Conservation (phyloP, 257 asterid species). For the Solanum ahanhuiri region DNA sequence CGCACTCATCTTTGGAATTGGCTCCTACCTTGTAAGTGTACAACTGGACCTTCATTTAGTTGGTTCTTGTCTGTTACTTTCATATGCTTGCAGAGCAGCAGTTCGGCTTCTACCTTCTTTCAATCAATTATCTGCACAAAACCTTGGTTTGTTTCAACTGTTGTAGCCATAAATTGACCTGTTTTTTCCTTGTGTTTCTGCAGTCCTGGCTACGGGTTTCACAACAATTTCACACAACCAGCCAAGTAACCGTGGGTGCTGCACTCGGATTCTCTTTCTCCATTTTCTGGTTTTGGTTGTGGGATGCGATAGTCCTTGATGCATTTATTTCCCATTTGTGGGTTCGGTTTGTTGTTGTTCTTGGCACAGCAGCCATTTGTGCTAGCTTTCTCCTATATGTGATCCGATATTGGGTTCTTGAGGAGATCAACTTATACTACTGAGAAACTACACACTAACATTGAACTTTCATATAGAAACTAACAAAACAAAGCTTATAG, state of each 20-base stretch:
- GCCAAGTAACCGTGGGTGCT: conserved; percentile 75
- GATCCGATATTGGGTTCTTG: conserved; percentile 27
- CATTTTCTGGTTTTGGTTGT: conserved; percentile 56
- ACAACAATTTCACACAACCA: conserved; percentile 57
- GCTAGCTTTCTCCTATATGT: conserved; percentile 23
- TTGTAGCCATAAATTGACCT: neutral
- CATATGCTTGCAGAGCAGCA: neutral
- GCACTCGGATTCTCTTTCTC: conserved; percentile 38
- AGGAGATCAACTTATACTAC: conserved; percentile 12
- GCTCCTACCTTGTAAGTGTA: conserved; percentile 63
- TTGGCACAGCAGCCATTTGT: conserved; percentile 24
- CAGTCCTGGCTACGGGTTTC: conserved; percentile 91
- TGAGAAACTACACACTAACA: neutral
- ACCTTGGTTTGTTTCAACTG: neutral
- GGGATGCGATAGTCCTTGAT: conserved; percentile 37
- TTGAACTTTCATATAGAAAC: neutral
- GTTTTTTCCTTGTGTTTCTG: neutral
- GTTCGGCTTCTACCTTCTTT: neutral
- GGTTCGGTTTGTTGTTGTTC: conserved; percentile 33
- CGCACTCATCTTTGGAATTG: conserved; percentile 26
- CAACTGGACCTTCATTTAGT: neutral
- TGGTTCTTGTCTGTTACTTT: neutral
- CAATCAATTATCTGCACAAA: neutral
- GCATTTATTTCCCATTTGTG: conserved; percentile 30
- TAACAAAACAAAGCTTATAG: neutral